phyloP scores from a whole-genome alignment of 2,329 filamentous ascomycete species.

The Fusarium buharicum region DNA sequence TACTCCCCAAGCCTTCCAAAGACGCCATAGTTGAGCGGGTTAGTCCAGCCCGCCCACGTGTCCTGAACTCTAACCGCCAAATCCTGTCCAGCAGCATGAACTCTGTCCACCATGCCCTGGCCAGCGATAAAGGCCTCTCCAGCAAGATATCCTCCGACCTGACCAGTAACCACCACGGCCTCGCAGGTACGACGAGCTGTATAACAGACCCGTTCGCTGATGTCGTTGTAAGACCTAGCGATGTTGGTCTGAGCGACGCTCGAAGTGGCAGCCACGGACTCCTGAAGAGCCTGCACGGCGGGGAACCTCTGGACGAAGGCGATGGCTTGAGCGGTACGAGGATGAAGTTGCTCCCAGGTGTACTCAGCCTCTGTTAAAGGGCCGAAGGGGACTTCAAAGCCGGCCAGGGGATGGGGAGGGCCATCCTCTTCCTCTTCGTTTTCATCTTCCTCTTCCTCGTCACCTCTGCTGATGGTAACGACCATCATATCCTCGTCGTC shows the following conservation, averaged over 20 bases:
- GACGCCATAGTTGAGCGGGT: conserved; percentile 1
- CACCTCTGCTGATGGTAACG: neutral
- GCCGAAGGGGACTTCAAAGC: conserved; percentile 14
- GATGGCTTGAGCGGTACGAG: neutral
- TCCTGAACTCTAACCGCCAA: conserved; percentile 11
- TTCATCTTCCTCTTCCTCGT: neutral
- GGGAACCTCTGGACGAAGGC: neutral
- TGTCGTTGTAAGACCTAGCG: conserved; percentile 13
- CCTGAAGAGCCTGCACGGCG: neutral
- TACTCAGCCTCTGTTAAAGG: neutral
- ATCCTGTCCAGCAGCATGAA: neutral
- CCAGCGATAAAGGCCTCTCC: conserved; percentile 14
- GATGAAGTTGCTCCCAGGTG: conserved; percentile 4
- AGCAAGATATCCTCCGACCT: conserved; percentile 7
- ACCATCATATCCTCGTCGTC: neutral
- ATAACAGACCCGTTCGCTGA: neutral
- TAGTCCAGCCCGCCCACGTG: neutral
- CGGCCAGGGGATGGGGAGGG: conserved; percentile 1
- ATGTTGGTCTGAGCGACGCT: conserved; percentile 3
- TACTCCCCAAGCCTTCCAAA: neutral
- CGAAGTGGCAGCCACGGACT: neutral
- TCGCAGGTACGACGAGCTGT: conserved; percentile 8
- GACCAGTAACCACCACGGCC: conserved; percentile 1
- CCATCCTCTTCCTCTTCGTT: conserved; percentile 5
- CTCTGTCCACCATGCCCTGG: neutral